Evolutionary conservation across 352 stramenopile genomes (phyloP).

Genomic region (Pythium coloratum): DNA sequence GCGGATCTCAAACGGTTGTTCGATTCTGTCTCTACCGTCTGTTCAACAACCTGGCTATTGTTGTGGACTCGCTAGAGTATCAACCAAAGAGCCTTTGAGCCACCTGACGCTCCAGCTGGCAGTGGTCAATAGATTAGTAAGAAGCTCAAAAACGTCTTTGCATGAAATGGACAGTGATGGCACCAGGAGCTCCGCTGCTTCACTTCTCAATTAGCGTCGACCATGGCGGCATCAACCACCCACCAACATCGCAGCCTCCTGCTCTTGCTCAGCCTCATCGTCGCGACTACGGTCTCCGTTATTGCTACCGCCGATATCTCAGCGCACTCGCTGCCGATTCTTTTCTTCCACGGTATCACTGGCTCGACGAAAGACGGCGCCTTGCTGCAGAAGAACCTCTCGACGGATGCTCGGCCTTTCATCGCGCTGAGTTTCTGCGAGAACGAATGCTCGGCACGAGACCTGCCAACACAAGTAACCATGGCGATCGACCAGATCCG

Average conservation of each 20-base stretch:
- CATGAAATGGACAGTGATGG: no score
- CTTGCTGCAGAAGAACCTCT: conserved; percentile 38
- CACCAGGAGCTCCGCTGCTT: neutral
- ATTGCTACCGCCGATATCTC: neutral
- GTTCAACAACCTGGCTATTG: neutral
- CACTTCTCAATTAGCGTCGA: neutral
- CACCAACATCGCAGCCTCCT: neutral
- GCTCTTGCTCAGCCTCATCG: neutral
- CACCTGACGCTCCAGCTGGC: neutral
- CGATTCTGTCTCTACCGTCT: neutral
- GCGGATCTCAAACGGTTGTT: neutral
- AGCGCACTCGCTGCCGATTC: conserved; percentile 33
- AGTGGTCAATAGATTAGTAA: neutral
- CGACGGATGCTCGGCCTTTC: conserved; percentile 33
- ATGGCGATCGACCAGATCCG: conserved; percentile 53
- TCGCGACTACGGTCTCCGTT: neutral
- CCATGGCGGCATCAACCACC: neutral
- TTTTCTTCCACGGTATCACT: conserved; percentile 56
- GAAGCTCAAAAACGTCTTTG: no score
- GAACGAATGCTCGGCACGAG: conserved; percentile 35
- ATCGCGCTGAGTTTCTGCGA: conserved; percentile 42
- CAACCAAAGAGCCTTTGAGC: neutral
- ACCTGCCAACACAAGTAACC: conserved; percentile 37
- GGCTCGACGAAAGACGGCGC: conserved; percentile 29
- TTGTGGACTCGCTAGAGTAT: neutral